Evolutionary conservation across 495 filamentous ascomycete genomes (phyloP).

Genomic region (Mytilinidion resinicola): DNA sequence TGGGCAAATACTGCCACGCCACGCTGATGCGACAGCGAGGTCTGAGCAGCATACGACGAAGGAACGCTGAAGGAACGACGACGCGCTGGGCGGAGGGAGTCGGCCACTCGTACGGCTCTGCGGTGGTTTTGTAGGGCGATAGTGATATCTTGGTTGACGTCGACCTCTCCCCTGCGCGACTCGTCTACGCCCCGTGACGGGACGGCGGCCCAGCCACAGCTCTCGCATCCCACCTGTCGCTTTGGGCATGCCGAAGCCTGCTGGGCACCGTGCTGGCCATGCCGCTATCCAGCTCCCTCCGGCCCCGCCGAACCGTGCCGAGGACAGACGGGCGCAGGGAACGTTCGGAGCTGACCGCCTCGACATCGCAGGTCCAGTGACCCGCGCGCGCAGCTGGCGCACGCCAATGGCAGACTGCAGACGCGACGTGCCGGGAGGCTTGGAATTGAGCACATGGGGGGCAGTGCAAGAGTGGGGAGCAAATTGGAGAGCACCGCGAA

Average conservation of each 20-base stretch:
- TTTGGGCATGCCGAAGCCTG: not conserved
- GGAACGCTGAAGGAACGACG: too few relatives aligned
- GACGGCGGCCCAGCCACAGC: not conserved
- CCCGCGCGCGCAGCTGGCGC: not conserved
- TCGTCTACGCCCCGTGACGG: not conserved
- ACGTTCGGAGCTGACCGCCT: too few relatives aligned
- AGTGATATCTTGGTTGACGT: too few relatives aligned
- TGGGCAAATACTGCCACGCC: too few relatives aligned
- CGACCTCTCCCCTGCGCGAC: not conserved
- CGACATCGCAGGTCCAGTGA: not conserved
- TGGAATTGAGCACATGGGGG: not conserved
- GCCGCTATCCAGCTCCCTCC: too few relatives aligned
- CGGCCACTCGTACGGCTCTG: too few relatives aligned
- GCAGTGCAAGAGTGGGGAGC: constrained; percentile 2
- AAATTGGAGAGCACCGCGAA: not conserved
- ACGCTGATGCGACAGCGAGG: too few relatives aligned
- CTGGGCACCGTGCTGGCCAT: not conserved
- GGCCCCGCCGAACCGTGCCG: too few relatives aligned
- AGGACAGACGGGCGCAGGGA: too few relatives aligned
- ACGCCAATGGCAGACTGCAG: not conserved
- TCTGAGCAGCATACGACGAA: too few relatives aligned
- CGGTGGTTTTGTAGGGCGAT: too few relatives aligned
- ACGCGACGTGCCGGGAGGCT: not conserved
- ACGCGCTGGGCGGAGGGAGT: too few relatives aligned
- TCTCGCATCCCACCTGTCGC: not conserved